Conservation (phyloP, 164 flowering plant species). For the Pachysandra terminalis region DNA sequence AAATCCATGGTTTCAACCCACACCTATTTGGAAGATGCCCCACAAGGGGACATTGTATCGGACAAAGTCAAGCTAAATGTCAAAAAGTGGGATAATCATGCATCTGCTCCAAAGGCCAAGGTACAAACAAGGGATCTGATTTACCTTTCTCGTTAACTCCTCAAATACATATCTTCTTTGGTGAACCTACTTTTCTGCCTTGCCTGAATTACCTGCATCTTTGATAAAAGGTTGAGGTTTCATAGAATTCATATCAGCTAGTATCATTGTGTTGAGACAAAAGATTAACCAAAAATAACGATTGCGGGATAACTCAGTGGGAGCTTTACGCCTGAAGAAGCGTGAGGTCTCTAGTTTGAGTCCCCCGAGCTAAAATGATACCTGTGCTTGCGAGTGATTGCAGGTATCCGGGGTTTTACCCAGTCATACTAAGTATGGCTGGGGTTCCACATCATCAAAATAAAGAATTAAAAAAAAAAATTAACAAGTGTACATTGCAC, state of each 20-base stretch:
- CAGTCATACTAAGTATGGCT: too few relatives aligned
- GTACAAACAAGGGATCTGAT: not conserved
- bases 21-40: not conserved
- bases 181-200: too few relatives aligned
- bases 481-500: not conserved
- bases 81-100: conserved; percentile 7
- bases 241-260: too few relatives aligned
- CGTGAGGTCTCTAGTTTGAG: too few relatives aligned
- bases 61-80: not conserved
- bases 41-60: not conserved
- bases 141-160: too few relatives aligned
- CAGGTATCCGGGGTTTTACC: too few relatives aligned
- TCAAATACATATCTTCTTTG: not conserved
- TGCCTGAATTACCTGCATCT: not conserved
- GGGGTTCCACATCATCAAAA: too few relatives aligned
- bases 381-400: too few relatives aligned
- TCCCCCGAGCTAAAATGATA: too few relatives aligned
- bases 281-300: not conserved
- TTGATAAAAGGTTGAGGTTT: not conserved
- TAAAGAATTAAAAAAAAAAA: too few relatives aligned
- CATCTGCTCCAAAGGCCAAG: conserved; percentile 9
- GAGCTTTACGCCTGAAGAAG: too few relatives aligned
- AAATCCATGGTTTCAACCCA: not conserved
- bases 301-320: too few relatives aligned
- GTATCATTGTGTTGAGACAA: not conserved